Conservation (phyloP, 2,329 filamentous ascomycete genomes). For the Phaeosphaeriaceae sp. region DNA sequence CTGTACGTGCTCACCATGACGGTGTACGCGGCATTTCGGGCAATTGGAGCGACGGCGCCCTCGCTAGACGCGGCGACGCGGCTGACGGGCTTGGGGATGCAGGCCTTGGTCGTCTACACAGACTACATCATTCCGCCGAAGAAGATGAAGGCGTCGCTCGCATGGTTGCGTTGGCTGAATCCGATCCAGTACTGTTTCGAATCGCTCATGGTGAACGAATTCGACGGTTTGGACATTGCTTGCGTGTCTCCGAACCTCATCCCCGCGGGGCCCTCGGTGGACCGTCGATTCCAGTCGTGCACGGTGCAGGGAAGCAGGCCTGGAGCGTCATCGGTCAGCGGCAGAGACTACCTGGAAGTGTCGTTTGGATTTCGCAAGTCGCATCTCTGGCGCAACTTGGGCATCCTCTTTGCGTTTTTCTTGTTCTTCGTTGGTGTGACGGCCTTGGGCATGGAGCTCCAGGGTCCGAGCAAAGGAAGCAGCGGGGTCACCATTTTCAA, state of each 20-base stretch:
- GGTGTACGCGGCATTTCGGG: constrained; percentile 51
- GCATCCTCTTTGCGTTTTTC: constrained; percentile 53
- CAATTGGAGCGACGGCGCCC: constrained; percentile 43
- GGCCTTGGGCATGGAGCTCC: not conserved
- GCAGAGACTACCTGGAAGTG: constrained; percentile 61
- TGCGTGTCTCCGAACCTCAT: constrained; percentile 60
- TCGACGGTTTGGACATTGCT: constrained; percentile 65
- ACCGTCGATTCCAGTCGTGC: constrained; percentile 58
- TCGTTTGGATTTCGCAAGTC: constrained; percentile 52
- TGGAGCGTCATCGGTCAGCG: constrained; percentile 59
- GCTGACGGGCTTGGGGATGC: constrained; percentile 50
- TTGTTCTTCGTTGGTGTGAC: constrained; percentile 59
- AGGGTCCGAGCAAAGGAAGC: not conserved
- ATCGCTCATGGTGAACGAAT: constrained; percentile 79
- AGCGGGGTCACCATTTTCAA: not conserved
- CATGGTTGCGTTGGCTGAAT: constrained; percentile 82
- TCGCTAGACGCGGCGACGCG: constrained; percentile 47
- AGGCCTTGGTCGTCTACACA: constrained; percentile 48
- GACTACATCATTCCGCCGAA: constrained; percentile 33
- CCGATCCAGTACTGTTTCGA: constrained; percentile 81
- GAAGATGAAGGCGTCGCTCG: constrained; percentile 78
- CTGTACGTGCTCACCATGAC: constrained; percentile 63
- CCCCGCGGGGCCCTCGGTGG: constrained; percentile 55
- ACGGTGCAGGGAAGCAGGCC: constrained; percentile 61
- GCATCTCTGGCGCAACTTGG: constrained; percentile 49